Evolutionary conservation across 768 basidiomycete genomes (phyloP).

Genomic region (Hygrophorus russula): DNA sequence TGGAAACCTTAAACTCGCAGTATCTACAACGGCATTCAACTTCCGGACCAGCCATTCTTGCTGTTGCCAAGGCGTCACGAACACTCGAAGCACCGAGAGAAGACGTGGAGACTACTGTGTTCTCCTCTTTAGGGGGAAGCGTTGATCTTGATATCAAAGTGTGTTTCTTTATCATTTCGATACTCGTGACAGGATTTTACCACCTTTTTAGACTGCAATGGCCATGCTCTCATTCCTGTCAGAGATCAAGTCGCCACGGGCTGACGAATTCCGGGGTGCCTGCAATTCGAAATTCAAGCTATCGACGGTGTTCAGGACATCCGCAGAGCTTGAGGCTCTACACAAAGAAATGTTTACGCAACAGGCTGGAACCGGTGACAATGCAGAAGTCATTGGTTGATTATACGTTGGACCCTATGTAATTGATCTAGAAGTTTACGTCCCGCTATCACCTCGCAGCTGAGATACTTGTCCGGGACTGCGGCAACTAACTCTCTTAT

Average conservation of each 20-base stretch:
- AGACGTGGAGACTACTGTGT: constrained; percentile 52
- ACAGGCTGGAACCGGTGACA: not conserved
- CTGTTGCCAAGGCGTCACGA: constrained; percentile 45
- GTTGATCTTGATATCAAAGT: constrained; percentile 40
- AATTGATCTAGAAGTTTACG: too few relatives aligned
- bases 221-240: constrained; percentile 37
- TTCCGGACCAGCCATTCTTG: constrained; percentile 44
- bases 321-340: constrained; percentile 36
- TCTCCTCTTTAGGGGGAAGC: constrained; percentile 31
- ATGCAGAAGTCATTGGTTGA: not conserved
- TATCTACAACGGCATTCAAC: constrained; percentile 56
- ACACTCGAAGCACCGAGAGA: constrained; percentile 34
- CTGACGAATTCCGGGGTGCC: constrained; percentile 48
- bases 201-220: constrained; percentile 36
- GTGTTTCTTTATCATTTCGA: constrained; percentile 7
- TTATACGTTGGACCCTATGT: not conserved
- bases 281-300: constrained; percentile 44
- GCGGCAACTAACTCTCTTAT: too few relatives aligned
- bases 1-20: constrained; percentile 64
- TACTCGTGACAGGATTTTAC: not conserved
- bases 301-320: constrained; percentile 57
- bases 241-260: constrained; percentile 37
- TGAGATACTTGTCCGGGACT: too few relatives aligned
- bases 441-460: too few relatives aligned
- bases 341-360: constrained; percentile 8